phyloP scores from a whole-genome alignment of 2,329 filamentous ascomycete species.

The Fusarium fracticaudum region DNA sequence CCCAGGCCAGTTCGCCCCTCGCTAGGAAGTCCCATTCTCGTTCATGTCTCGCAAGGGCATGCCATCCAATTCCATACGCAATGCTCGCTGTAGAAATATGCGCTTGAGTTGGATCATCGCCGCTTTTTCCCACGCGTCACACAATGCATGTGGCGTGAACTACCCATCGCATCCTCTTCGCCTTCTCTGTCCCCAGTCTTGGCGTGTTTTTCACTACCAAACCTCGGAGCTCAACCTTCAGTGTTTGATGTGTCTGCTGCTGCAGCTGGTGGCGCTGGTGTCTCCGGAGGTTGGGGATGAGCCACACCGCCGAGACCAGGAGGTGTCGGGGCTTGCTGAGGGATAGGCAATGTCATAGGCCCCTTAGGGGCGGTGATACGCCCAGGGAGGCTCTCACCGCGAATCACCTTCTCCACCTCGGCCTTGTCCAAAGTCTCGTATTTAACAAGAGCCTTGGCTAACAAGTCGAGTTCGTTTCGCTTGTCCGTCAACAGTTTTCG shows the following conservation, averaged over 20 bases:
- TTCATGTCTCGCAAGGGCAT: conserved; percentile 17
- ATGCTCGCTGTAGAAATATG: conserved; percentile 32
- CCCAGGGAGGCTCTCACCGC: conserved; percentile 80
- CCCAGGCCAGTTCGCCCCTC: conserved; percentile 16
- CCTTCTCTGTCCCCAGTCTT: not conserved
- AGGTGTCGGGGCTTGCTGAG: conserved; percentile 47
- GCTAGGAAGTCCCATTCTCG: conserved; percentile 12
- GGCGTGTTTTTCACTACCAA: not conserved
- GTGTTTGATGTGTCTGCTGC: conserved; percentile 44
- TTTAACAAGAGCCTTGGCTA: conserved; percentile 89
- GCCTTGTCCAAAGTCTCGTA: conserved; percentile 92
- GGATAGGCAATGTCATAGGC: conserved; percentile 52
- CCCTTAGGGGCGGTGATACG: conserved; percentile 68
- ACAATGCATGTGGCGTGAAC: conserved; percentile 10
- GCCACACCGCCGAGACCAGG: conserved; percentile 49
- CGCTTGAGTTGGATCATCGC: conserved; percentile 25
- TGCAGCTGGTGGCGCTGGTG: conserved; percentile 49
- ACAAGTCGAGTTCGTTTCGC: conserved; percentile 84
- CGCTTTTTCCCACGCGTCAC: conserved; percentile 17
- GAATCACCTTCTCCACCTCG: conserved; percentile 90
- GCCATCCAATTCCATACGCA: conserved; percentile 21
- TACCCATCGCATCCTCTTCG: not conserved
- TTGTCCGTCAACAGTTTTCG: conserved; percentile 75
- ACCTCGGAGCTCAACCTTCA: conserved; percentile 31
- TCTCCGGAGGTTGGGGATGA: conserved; percentile 48